Evolutionary conservation across 2,329 filamentous ascomycete species (phyloP).

Genomic region (Aaosphaeria arxii): DNA sequence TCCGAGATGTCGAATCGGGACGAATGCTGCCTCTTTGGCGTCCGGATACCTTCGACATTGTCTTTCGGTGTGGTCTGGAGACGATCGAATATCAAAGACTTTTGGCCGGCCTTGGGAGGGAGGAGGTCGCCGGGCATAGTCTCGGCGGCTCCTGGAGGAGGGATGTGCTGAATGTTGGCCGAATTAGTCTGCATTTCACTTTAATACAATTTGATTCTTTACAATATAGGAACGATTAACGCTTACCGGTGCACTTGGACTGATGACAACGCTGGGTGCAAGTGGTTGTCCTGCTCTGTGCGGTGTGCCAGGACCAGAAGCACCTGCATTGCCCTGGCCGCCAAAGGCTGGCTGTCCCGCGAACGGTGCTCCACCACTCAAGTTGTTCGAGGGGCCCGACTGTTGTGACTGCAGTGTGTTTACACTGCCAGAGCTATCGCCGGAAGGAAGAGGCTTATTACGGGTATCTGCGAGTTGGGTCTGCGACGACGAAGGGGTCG

Average conservation of each 20-base stretch:
- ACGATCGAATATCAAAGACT: conserved; percentile 83
- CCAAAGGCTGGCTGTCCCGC: conserved; percentile 30
- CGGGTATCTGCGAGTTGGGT: conserved; percentile 81
- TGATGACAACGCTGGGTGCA: conserved; percentile 89
- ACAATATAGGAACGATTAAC: not conserved
- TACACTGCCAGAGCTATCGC: conserved; percentile 24
- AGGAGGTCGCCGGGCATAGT: conserved; percentile 98
- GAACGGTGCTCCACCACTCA: conserved; percentile 29
- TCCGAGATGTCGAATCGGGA: conserved; percentile 97
- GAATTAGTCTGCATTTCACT: conserved; percentile 4
- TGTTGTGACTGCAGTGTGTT: conserved; percentile 30
- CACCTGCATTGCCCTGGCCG: conserved; percentile 48
- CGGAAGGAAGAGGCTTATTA: conserved; percentile 69
- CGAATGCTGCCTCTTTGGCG: conserved; percentile 94
- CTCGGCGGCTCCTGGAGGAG: conserved; percentile 88
- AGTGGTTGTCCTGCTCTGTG: conserved; percentile 61
- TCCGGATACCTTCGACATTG: conserved; percentile 90
- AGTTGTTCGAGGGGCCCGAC: conserved; percentile 26
- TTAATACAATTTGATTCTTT: not conserved
- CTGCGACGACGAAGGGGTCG: conserved; percentile 84
- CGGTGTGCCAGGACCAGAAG: conserved; percentile 52
- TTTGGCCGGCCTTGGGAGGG: conserved; percentile 86
- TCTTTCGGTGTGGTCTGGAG: conserved; percentile 94
- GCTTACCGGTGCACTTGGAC: conserved; percentile 74
- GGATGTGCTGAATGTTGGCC: conserved; percentile 65